Base-by-base conservation (phyloP, 2,329 filamentous ascomycete genomes). In the Leptographium galeiforme region DNA sequence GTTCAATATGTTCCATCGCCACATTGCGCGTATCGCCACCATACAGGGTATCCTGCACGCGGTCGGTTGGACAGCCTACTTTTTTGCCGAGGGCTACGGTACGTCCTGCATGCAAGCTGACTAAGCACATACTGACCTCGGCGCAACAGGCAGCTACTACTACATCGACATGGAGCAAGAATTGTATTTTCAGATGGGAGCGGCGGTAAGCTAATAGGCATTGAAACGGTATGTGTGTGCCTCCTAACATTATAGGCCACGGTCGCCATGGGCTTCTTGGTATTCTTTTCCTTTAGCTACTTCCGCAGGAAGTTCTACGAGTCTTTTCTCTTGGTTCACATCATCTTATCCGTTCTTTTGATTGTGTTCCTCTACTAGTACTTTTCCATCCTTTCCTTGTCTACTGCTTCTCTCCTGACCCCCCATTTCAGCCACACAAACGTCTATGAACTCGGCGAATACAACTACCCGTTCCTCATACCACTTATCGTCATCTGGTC, bases 1-100 rank as follows among this genome's bases (percentile, higher is more conserved):
- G 0, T 86, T 81, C 60, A 85, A 80, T 57, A 72, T 79, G 32
- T 85, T 85, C 50, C 83, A 87, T 63, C 76, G 83, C 0, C 81
- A 81, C 71, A 70, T 82, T 6, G 82, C 84, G 0, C 71, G 82
- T 18, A 71, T 85, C 2, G 73, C 80, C 6, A 81, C 81, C 0
- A 51, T 80, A 0, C 74, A 84, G 57, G 82, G 79, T 0, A 69
- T 84, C 1, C 62, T 82, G 0, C 84, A 87, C 60, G 81, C 81
- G 0, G 54, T 82, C 1, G 16, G 10, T 6, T 18, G 34, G 34
- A 36, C 34, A 8, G 8, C 2, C 34, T 36, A 36, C 34, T 36
- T 4, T 36, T 36, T 36, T 13, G 34, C 6, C 34, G 34, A 8
- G 4, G 34, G 34, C 34, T 36, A 36, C 8, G 34, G 34, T 36